phyloP scores from a whole-genome alignment of 371 early-diverging fungal genomes.

The Actinomortierella ambigua region DNA sequence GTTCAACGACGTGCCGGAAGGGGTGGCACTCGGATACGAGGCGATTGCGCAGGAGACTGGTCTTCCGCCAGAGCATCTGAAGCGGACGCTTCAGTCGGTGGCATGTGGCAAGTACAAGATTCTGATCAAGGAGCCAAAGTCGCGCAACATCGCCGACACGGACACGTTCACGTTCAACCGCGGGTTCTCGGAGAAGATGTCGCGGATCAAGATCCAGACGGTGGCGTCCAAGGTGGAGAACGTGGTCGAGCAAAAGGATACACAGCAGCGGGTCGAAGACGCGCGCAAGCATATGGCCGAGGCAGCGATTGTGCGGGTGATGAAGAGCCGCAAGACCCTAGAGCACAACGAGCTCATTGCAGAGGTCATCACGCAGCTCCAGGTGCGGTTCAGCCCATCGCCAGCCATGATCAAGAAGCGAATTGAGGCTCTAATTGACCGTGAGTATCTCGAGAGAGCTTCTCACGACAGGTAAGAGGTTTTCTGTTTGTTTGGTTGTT shows the following conservation, averaged over 20 bases:
- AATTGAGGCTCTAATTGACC: conserved; percentile 83
- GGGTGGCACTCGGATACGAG: conserved; percentile 50
- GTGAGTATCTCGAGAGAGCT: conserved; percentile 83
- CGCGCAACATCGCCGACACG: conserved; percentile 57
- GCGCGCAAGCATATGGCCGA: conserved; percentile 85
- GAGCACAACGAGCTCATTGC: conserved; percentile 76
- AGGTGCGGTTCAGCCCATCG: conserved; percentile 72
- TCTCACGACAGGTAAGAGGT: conserved; percentile 61
- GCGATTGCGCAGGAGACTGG: conserved; percentile 65
- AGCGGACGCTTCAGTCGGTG: conserved; percentile 86
- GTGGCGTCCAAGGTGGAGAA: conserved; percentile 73
- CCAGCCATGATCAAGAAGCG: conserved; percentile 81
- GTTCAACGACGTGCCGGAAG: conserved; percentile 65
- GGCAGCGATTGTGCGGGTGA: conserved; percentile 86
- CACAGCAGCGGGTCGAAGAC: conserved; percentile 84
- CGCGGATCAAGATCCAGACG: conserved; percentile 87
- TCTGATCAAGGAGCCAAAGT: conserved; percentile 74
- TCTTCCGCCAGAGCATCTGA: conserved; percentile 78
- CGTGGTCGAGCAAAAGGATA: conserved; percentile 78
- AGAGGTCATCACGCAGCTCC: conserved; percentile 72
- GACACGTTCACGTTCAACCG: conserved; percentile 81
- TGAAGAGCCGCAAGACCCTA: conserved; percentile 83
- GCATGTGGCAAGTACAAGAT: conserved; percentile 89
- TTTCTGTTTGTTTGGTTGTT: neutral
- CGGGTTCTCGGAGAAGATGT: conserved; percentile 70